Conservation (phyloP, 148 eudicot species). For the Camellia sinensis region DNA sequence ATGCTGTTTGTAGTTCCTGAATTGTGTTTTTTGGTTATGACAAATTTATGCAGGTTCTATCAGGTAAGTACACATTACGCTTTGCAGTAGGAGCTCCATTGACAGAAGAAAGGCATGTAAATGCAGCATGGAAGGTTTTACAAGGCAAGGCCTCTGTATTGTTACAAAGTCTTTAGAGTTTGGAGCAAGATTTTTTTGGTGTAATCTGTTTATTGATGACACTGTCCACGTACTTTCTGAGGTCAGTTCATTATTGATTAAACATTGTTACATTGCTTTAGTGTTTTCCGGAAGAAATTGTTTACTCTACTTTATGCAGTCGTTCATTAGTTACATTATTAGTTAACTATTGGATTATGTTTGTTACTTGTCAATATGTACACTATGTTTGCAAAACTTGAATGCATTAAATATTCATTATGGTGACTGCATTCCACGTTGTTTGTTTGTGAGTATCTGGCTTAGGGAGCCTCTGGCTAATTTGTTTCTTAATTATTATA, state of each 20-base stretch:
- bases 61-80: conserved; percentile 60
- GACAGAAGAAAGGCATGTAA: conserved; percentile 78
- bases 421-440: not conserved
- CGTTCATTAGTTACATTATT: not conserved
- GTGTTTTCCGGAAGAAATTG: not conserved
- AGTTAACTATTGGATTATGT: not conserved
- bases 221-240: not conserved
- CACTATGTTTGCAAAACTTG: not conserved
- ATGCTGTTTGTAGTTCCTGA: not conserved
- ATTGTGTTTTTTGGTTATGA: not conserved
- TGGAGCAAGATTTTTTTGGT: conserved; percentile 11
- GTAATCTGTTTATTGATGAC: not conserved
- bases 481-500: no score
- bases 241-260: not conserved
- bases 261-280: not conserved
- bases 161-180: conserved; percentile 26
- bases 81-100: conserved; percentile 89
- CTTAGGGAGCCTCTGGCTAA: no score
- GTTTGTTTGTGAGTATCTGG: no score
- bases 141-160: conserved; percentile 64
- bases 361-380: not conserved
- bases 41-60: conserved; percentile 54
- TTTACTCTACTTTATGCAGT: not conserved
- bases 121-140: conserved; percentile 66
- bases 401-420: not conserved